These are phyloP conservation scores for Conticribra weissflogii DNA, from an alignment of 108 stramenopile species.

Conservation along the genomic window DNA sequence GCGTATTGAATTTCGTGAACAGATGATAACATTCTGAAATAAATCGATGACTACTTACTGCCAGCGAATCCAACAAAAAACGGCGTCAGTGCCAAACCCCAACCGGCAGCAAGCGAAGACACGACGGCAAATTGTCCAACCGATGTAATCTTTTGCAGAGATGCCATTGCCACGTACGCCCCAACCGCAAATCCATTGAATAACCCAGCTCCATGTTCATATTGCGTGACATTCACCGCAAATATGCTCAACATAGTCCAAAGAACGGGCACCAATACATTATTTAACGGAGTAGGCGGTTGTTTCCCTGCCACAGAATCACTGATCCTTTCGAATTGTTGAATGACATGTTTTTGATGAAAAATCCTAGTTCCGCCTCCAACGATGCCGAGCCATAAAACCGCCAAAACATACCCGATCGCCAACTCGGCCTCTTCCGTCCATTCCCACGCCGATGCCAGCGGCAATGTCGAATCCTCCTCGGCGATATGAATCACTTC, in stretches of 20 bases:
- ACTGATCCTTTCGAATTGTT: slow-evolving; percentile 9
- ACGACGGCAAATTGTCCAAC: slow-evolving; percentile 34
- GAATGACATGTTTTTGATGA: slow-evolving; percentile 42
- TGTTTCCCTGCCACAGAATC: slow-evolving; percentile 4
- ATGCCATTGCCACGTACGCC: slow-evolving; percentile 56
- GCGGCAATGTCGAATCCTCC: slow-evolving; percentile 27
- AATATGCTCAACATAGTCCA: slow-evolving; percentile 47
- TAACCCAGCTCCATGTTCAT: slow-evolving; percentile 43
- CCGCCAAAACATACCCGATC: slow-evolving; percentile 41
- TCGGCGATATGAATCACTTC: slow-evolving; percentile 40
- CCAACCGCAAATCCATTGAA: slow-evolving; percentile 66
- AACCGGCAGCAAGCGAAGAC: slow-evolving; percentile 37
- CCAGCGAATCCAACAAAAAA: slow-evolving; percentile 62
- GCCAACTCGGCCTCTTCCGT: slow-evolving; percentile 50
- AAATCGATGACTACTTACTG: slow-evolving; percentile 27
- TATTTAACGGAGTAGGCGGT: slow-evolving; percentile 48
- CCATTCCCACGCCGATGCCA: slow-evolving; percentile 38
- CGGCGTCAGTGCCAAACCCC: slow-evolving; percentile 54
- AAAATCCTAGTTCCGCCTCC: slow-evolving; percentile 44
- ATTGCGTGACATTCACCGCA: slow-evolving; percentile 35
- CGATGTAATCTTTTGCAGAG: slow-evolving; percentile 55
- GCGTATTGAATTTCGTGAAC: too few relatives aligned
- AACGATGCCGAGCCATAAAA: slow-evolving; percentile 39
- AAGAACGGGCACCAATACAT: slow-evolving; percentile 46
- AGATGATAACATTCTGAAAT: too few relatives aligned